Conservation (phyloP, 805 yeast species). For the Wickerhamiella qilinensis region DNA sequence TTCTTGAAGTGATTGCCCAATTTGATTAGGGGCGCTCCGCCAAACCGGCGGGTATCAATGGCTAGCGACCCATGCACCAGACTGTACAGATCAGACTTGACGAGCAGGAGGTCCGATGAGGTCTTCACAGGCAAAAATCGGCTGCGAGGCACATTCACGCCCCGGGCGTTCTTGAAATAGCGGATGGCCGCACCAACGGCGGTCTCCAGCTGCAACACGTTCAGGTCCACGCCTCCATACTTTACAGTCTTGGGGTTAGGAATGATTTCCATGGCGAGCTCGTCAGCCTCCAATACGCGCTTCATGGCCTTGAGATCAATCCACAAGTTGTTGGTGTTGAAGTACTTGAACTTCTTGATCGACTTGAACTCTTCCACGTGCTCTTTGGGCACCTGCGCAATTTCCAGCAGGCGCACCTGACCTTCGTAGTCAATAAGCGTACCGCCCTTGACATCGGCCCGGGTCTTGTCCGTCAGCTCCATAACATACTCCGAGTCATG, state of each 20-base stretch:
- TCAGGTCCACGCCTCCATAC: slow-evolving; percentile 59
- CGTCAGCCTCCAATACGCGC: slow-evolving; percentile 70
- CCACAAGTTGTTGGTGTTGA: slow-evolving; percentile 98
- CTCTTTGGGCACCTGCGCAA: slow-evolving; percentile 97
- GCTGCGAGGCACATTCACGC: slow-evolving; percentile 96
- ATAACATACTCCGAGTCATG: slow-evolving; percentile 86
- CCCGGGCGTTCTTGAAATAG: slow-evolving; percentile 87
- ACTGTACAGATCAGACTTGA: slow-evolving; percentile 84
- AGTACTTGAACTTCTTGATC: slow-evolving; percentile 93
- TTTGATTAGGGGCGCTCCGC: slow-evolving; percentile 87
- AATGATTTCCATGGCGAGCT: slow-evolving; percentile 81
- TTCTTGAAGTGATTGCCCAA: slow-evolving; percentile 94
- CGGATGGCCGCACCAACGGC: slow-evolving; percentile 99
- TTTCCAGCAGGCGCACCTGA: slow-evolving; percentile 82
- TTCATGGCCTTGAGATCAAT: slow-evolving; percentile 88
- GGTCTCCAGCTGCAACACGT: slow-evolving; percentile 90
- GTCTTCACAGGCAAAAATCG: slow-evolving; percentile 98
- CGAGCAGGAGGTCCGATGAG: slow-evolving; percentile 83
- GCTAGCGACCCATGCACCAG: slow-evolving; percentile 83
- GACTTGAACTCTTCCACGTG: slow-evolving; percentile 97
- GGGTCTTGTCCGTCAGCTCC: slow-evolving; percentile 97
- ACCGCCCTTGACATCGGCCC: slow-evolving; percentile 99
- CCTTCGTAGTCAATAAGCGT: slow-evolving; percentile 94
- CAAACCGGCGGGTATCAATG: slow-evolving; percentile 71
- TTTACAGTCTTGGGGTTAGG: slow-evolving; percentile 82